phyloP scores from a whole-genome alignment of 331 rosid genomes.

The Erythrophleum ivorense region DNA sequence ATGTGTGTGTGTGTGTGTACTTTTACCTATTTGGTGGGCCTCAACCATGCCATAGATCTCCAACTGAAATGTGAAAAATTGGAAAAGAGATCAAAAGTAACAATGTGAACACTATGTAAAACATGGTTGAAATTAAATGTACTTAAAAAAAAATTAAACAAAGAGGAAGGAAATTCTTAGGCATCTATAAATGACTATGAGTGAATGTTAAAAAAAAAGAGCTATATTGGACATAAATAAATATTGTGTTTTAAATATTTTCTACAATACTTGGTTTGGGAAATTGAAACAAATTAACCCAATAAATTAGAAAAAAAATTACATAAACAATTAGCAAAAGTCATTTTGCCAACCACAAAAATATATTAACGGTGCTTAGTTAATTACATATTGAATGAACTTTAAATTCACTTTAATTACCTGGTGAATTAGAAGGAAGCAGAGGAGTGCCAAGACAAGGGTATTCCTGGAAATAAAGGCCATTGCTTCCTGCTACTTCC shows the following conservation, averaged over 20 bases:
- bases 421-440: conserved; percentile 47
- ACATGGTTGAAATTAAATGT: no score
- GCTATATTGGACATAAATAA: not conserved
- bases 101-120: no score
- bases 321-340: not conserved
- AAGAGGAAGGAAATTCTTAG: no score
- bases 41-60: not conserved
- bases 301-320: not conserved
- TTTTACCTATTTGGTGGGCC: not conserved
- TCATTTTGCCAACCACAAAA: not conserved
- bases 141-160: no score
- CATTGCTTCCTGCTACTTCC: conserved; percentile 34
- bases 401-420: conserved; percentile 6
- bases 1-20: not conserved
- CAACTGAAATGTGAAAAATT: not conserved
- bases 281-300: not conserved
- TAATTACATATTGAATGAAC: no score
- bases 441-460: conserved; percentile 38
- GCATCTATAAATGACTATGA: no score
- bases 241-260: not conserved
- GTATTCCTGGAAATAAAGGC: conserved; percentile 26
- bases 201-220: no score
- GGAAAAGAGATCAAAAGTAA: not conserved
- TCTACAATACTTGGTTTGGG: not conserved
- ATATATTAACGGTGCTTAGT: not conserved